A percentile compares a stretch with the other conserved stretches of the same genome.
These are phyloP conservation scores for Elongisporangium undulatum DNA, from an alignment of 352 stramenopile species.

Conservation along the genomic window DNA sequence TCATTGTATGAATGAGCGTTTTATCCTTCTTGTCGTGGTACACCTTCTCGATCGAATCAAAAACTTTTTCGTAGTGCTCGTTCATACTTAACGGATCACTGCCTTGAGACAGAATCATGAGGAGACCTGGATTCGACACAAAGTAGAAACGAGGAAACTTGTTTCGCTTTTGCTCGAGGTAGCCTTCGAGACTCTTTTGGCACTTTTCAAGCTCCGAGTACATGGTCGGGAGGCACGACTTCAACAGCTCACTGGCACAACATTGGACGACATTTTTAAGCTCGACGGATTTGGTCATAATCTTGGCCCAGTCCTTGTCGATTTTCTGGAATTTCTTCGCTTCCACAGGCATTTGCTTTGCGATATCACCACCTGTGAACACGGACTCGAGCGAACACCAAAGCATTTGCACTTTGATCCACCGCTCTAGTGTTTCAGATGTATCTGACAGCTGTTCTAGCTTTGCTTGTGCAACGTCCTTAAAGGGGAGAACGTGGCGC, in stretches of 20 bases:
- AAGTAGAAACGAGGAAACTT: slow-evolving; percentile 99
- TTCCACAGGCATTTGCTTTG: slow-evolving; percentile 98
- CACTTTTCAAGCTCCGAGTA: slow-evolving; percentile 98
- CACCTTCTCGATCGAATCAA: slow-evolving; percentile 98
- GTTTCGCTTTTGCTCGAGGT: slow-evolving; percentile 98
- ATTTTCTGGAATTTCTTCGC: slow-evolving; percentile 98
- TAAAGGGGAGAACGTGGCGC: slow-evolving; percentile 96
- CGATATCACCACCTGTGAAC: slow-evolving; percentile 98
- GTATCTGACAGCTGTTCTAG: slow-evolving; percentile 95
- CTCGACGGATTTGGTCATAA: slow-evolving; percentile 93
- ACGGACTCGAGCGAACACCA: slow-evolving; percentile 98
- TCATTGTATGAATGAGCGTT: slow-evolving; percentile 93
- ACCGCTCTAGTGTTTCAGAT: slow-evolving; percentile 96
- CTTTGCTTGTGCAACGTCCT: slow-evolving; percentile 93
- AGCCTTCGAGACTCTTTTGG: slow-evolving; percentile 97
- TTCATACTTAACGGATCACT: slow-evolving; percentile 98
- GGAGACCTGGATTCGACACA: slow-evolving; percentile 95
- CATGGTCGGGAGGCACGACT: slow-evolving; percentile 95
- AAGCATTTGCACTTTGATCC: slow-evolving; percentile 98
- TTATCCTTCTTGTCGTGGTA: slow-evolving; percentile 99
- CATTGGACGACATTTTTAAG: slow-evolving; percentile 92
- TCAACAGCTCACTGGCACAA: slow-evolving; percentile 96
- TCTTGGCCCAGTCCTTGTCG: slow-evolving; percentile 98
- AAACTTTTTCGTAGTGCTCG: slow-evolving; percentile 99
- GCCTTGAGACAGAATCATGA: slow-evolving; percentile 97